Evolutionary conservation across 352 stramenopile genomes (phyloP).

Genomic region (Globisporangium iwayamae): DNA sequence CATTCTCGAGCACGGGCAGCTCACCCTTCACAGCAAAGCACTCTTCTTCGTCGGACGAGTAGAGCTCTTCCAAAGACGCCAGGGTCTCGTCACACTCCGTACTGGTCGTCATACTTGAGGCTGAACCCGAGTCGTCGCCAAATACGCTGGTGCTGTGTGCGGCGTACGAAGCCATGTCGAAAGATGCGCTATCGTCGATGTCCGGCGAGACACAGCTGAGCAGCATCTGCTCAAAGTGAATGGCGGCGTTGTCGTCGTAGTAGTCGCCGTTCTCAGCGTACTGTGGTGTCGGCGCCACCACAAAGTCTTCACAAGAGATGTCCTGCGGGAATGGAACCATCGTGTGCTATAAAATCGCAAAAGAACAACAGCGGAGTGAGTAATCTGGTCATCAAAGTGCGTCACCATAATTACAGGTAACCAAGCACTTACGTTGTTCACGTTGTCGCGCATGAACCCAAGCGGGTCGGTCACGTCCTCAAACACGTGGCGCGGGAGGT

Average conservation of each 20-base stretch:
- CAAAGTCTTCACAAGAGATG: not conserved
- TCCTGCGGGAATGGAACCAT: conserved; percentile 6
- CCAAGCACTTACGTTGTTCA: conserved; percentile 3
- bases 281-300: not conserved
- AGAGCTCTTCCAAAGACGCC: conserved; percentile 11
- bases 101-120: conserved; percentile 4
- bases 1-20: conserved; percentile 1
- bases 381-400: not conserved
- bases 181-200: not conserved
- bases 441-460: conserved; percentile 13
- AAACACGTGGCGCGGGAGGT: conserved; percentile 16
- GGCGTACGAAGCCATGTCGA: not conserved
- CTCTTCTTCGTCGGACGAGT: not conserved
- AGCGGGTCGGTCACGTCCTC: conserved; percentile 16
- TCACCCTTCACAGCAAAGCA: conserved; percentile 8
- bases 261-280: not conserved
- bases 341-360: not conserved
- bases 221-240: conserved; percentile 12
- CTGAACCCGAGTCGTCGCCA: not conserved
- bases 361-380: conserved; percentile 2
- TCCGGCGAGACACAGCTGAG: conserved; percentile 3
- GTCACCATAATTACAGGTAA: not conserved
- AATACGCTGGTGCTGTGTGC: not conserved
- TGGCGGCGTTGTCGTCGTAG: not conserved
- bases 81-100: conserved; percentile 8